These are phyloP conservation scores for Petunia hybrid DNA, from an alignment of 305 asterid species.

Conservation along the genomic window DNA sequence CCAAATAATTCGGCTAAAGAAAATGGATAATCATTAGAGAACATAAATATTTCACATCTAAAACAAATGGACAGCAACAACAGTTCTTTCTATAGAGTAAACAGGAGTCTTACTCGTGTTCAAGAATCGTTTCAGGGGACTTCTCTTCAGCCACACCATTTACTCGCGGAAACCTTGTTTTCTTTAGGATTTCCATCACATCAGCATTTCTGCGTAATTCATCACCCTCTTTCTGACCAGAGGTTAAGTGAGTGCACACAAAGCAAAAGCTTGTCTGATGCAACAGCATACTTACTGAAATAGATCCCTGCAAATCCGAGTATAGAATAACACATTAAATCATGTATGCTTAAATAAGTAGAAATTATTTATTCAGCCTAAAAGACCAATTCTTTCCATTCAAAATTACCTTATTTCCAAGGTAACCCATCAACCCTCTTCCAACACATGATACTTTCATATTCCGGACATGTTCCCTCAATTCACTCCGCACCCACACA, in stretches of 20 bases:
- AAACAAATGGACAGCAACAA: not conserved
- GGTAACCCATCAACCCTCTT: conserved; percentile 98
- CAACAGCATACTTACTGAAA: conserved; percentile 92
- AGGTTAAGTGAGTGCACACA: conserved; percentile 93
- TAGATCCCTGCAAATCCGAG: conserved; percentile 78
- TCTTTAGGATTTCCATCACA: conserved; percentile 89
- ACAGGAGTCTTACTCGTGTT: conserved; percentile 75
- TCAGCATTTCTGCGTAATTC: conserved; percentile 93
- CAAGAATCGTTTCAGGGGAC: conserved; percentile 89
- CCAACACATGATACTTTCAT: conserved; percentile 95
- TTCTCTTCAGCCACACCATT: conserved; percentile 70
- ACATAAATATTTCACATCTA: not conserved
- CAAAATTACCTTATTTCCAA: conserved; percentile 89
- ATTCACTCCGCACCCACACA: conserved; percentile 92
- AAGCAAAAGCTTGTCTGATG: conserved; percentile 99
- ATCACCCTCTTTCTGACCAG: conserved; percentile 97
- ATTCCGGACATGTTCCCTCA: conserved; percentile 80
- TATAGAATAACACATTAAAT: not conserved
- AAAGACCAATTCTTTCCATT: not conserved
- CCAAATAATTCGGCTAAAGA: conserved; percentile 88
- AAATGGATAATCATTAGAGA: conserved; percentile 39
- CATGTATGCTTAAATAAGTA: not conserved
- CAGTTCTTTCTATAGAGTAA: not conserved
- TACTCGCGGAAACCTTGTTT: conserved; percentile 93
- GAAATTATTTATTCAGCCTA: conserved; percentile 10